Conservation (phyloP, 2,329 filamentous ascomycete species). For the Aurifilum marmelostoma region DNA sequence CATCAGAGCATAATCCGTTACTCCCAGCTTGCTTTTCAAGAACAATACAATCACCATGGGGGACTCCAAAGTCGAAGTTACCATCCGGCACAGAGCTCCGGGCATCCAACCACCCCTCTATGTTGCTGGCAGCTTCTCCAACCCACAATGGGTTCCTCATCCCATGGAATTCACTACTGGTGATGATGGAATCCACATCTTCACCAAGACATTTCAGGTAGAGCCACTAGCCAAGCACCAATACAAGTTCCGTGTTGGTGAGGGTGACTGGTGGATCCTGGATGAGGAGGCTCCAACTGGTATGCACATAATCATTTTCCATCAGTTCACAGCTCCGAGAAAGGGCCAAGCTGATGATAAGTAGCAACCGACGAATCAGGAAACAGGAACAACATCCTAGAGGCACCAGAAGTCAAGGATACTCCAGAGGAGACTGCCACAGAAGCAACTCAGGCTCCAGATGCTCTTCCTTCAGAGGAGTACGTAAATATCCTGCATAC, state of each 20-base stretch:
- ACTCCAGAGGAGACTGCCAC: slow-evolving; percentile 9
- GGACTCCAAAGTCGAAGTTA: slow-evolving; percentile 48
- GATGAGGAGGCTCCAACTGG: slow-evolving; percentile 65
- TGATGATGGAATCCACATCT: slow-evolving; percentile 58
- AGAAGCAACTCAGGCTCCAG: slow-evolving; percentile 21
- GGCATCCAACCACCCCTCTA: slow-evolving; percentile 69
- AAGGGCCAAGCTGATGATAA: background rate
- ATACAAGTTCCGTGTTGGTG: slow-evolving; percentile 74
- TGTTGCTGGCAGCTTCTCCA: slow-evolving; percentile 69
- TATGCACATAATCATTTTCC: slow-evolving; percentile 40
- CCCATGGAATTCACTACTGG: slow-evolving; percentile 64
- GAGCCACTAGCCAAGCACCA: slow-evolving; percentile 64
- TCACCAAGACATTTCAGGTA: slow-evolving; percentile 58
- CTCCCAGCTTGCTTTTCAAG: background rate
- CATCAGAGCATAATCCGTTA: background rate
- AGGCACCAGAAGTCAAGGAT: slow-evolving; percentile 32
- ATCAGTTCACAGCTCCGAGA: background rate
- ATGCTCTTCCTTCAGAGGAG: slow-evolving; percentile 20
- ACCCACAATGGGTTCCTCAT: slow-evolving; percentile 66
- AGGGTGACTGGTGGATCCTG: slow-evolving; percentile 70
- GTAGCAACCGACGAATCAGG: slow-evolving; percentile 48
- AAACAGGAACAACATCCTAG: slow-evolving; percentile 53
- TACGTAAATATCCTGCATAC: slow-evolving; percentile 5
- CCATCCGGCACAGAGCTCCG: slow-evolving; percentile 63
- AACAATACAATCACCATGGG: slow-evolving; percentile 37